phyloP scores from a whole-genome alignment of 2,329 filamentous ascomycete species.

The Nannizziopsis barbatae region DNA sequence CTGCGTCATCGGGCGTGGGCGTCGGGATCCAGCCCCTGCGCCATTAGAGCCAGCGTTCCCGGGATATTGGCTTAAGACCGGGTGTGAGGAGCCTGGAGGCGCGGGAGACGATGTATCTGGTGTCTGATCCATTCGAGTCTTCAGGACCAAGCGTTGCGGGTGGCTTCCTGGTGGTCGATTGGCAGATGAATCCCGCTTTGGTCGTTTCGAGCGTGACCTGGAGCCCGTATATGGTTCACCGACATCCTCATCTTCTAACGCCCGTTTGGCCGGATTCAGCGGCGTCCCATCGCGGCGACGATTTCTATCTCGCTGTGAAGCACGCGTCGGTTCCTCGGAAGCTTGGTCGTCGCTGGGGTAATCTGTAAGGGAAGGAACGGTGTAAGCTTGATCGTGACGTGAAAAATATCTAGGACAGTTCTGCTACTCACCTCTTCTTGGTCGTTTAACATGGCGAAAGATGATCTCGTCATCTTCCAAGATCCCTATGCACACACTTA shows the following conservation, averaged over 20 bases:
- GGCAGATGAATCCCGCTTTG: constrained; percentile 29
- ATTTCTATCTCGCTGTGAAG: background rate
- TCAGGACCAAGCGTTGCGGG: constrained; percentile 31
- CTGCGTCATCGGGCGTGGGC: constrained; percentile 39
- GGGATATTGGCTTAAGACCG: constrained; percentile 33
- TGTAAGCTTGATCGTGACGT: background rate
- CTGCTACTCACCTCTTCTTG: constrained; percentile 32
- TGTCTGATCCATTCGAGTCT: constrained; percentile 35
- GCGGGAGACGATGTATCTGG: constrained; percentile 34
- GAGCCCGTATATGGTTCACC: constrained; percentile 22
- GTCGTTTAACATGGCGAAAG: constrained; percentile 34
- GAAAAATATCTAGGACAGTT: background rate
- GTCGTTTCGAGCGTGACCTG: constrained; percentile 31
- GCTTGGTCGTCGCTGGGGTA: constrained; percentile 28
- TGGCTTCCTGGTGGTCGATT: constrained; percentile 27
- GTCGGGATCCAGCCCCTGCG: constrained; percentile 25
- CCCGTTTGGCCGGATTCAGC: constrained; percentile 28
- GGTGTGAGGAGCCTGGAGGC: constrained; percentile 33
- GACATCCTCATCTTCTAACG: constrained; percentile 33
- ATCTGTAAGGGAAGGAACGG: constrained; percentile 6
- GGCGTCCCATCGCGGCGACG: constrained; percentile 24
- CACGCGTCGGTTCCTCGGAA: constrained; percentile 19
- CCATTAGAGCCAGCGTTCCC: constrained; percentile 22
- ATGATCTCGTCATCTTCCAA: constrained; percentile 39
- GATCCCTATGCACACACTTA: constrained; percentile 27